A percentile compares a stretch with the other conserved stretches of the same genome.
Evolutionary conservation across 139 green algal genomes (phyloP).

Genomic region (Chlorella sp.): DNA sequence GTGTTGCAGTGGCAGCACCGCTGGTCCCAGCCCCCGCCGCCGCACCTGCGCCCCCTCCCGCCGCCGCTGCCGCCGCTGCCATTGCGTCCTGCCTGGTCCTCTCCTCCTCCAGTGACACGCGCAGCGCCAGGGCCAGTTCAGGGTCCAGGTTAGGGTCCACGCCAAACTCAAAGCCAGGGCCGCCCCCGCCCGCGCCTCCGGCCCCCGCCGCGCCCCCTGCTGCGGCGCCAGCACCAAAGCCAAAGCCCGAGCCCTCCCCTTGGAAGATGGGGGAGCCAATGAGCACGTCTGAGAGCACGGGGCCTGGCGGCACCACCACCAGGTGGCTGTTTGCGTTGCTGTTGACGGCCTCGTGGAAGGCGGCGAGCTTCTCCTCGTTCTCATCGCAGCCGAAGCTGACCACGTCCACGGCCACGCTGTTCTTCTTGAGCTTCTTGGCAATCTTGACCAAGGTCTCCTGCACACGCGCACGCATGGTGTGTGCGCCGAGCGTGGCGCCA

Average conservation of each 20-base stretch:
- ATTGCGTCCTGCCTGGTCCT: constrained; percentile 70
- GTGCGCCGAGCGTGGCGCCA: no score
- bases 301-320: constrained; percentile 81
- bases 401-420: constrained; percentile 98
- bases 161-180: constrained; percentile 84
- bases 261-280: constrained; percentile 92
- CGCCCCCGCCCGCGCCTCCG: constrained; percentile 36
- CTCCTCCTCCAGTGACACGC: constrained; percentile 97
- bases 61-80: constrained; percentile 23
- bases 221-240: constrained; percentile 31
- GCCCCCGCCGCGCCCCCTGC: constrained; percentile 28
- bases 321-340: constrained; percentile 91
- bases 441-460: constrained; percentile 90
- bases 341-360: constrained; percentile 91
- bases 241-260: constrained; percentile 56
- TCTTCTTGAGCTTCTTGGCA: constrained; percentile 99
- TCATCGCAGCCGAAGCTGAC: constrained; percentile 79
- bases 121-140: constrained; percentile 85
- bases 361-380: constrained; percentile 89
- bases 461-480: no score
- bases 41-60: constrained; percentile 15
- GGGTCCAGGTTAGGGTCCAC: constrained; percentile 97
- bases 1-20: constrained; percentile 13
- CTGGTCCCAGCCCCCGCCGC: constrained; percentile 14
- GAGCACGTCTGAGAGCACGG: constrained; percentile 86